Evolutionary conservation across 768 basidiomycete genomes (phyloP).

Genomic region (Macrocybe gigantea): DNA sequence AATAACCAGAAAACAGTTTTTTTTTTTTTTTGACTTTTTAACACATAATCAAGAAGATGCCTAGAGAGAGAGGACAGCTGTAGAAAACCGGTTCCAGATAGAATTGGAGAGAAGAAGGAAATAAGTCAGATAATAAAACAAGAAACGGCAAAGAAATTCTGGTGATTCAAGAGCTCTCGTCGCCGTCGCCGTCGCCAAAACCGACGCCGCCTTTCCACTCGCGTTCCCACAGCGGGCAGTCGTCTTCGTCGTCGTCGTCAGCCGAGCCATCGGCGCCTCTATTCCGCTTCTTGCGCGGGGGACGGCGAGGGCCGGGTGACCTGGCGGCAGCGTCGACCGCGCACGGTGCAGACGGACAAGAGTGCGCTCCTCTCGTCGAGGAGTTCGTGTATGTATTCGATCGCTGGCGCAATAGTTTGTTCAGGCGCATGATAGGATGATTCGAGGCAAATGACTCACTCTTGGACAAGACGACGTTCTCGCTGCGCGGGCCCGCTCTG

Average conservation of each 20-base stretch:
- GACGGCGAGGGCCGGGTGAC: conserved; percentile 51
- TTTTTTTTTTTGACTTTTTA: no score
- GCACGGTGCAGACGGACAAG: conserved; percentile 55
- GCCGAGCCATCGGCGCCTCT: conserved; percentile 14
- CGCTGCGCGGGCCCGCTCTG: conserved; percentile 83
- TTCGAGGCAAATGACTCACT: conserved; percentile 45
- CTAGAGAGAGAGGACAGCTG: no score
- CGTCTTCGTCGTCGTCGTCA: conserved; percentile 5
- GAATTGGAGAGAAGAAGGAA: no score
- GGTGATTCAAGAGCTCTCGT: conserved; percentile 12
- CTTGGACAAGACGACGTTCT: conserved; percentile 84
- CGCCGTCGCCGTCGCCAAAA: conserved; percentile 43
- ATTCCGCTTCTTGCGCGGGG: conserved; percentile 14
- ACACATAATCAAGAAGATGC: no score
- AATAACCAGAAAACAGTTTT: no score
- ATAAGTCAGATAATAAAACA: no score
- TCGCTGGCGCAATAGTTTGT: conserved; percentile 43
- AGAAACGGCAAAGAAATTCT: no score
- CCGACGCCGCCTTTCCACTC: conserved; percentile 74
- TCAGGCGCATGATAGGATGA: conserved; percentile 7
- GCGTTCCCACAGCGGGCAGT: conserved; percentile 65
- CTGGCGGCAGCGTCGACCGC: conserved; percentile 46
- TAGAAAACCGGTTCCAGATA: no score
- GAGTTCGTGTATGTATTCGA: conserved; percentile 75
- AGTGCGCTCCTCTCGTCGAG: conserved; percentile 55